Evolutionary conservation across 2,329 filamentous ascomycete genomes (phyloP), one percentile per base, ranked within the genome.

Genomic region (Juglanconis oblonga): DNA sequence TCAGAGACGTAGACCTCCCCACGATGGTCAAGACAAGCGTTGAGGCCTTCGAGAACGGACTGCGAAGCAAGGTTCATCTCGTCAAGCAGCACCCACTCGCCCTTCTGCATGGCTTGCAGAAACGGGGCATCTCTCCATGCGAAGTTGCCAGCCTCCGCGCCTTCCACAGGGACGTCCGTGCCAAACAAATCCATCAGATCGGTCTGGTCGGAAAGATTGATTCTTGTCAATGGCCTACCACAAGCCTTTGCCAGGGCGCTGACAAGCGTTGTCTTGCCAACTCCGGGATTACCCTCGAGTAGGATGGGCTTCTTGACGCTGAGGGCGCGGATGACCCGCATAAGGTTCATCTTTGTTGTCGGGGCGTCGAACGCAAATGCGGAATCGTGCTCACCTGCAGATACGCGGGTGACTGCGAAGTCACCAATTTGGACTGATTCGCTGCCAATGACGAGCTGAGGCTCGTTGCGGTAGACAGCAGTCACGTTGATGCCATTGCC

Each of bases 51-150:
- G 1, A 99, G 83, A 2, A 99, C 93, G 4, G 94, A 96, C 72
- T 99, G 95, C 0, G 94, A 98, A 1, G 96, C 95, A 64, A 99
- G 77, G 69, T 99, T 99, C 95, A 99, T 99, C 78, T 99, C 95
- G 70, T 99, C 95, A 0, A 99, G 82, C 33, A 99, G 79, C 10
- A 99, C 95, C 95, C 95, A 99, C 67, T 96, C 91, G 33, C 95
- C 95, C 60, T 86, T 90, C 71, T 98, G 95, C 94, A 99, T 98
- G 0, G 95, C 95, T 71, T 92, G 90, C 24, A 99, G 79, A 71
- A 99, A 98, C 1, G 95, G 93, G 0, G 94, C 95, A 72, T 99
- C 94, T 66, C 92, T 86, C 95, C 95, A 99, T 1, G 91, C 89
- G 70, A 99, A 99, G 62, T 91, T 89, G 1, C 95, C 95, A 7